These are phyloP conservation scores for Xylaria sp. DNA, from an alignment of 2,329 filamentous ascomycete species.

Conservation along the genomic window DNA sequence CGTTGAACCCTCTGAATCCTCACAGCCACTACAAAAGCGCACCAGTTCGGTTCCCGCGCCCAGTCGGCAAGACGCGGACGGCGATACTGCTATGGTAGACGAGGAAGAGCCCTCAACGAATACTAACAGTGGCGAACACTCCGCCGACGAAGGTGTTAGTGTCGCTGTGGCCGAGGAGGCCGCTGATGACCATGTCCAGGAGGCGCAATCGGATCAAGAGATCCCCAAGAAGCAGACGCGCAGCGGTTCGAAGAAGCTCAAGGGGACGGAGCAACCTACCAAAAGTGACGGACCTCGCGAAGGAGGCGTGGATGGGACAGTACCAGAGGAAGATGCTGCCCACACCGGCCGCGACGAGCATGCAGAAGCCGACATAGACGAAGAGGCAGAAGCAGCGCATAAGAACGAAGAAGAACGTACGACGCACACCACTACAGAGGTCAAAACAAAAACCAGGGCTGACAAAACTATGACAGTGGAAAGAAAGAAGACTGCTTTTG, in stretches of 20 bases:
- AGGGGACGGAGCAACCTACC: constrained; percentile 28
- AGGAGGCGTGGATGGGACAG: constrained; percentile 39
- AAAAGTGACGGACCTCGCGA: constrained; percentile 30
- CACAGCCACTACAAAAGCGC: constrained; percentile 31
- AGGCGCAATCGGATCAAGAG: constrained; percentile 29
- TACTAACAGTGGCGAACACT: constrained; percentile 37
- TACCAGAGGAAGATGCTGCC: constrained; percentile 45
- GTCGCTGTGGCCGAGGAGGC: constrained; percentile 25
- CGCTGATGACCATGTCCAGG: constrained; percentile 24
- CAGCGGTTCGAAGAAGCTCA: constrained; percentile 40
- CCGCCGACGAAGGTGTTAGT: constrained; percentile 35
- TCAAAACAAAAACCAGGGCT: constrained; percentile 26
- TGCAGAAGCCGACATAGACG: constrained; percentile 58
- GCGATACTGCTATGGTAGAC: constrained; percentile 38
- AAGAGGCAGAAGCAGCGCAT: constrained; percentile 60
- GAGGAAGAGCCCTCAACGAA: constrained; percentile 39
- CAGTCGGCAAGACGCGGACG: constrained; percentile 35
- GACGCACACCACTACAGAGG: constrained; percentile 28
- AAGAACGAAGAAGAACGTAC: constrained; percentile 68
- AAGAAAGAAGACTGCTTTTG: constrained; percentile 77
- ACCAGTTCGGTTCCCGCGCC: constrained; percentile 29
- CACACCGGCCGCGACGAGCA: constrained; percentile 58
- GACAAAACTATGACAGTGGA: constrained; percentile 59
- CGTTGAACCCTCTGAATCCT: constrained; percentile 25
- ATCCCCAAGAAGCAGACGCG: constrained; percentile 37